phyloP scores from a whole-genome alignment of 2,329 filamentous ascomycete genomes.

The Hirsutella minnesotensis region DNA sequence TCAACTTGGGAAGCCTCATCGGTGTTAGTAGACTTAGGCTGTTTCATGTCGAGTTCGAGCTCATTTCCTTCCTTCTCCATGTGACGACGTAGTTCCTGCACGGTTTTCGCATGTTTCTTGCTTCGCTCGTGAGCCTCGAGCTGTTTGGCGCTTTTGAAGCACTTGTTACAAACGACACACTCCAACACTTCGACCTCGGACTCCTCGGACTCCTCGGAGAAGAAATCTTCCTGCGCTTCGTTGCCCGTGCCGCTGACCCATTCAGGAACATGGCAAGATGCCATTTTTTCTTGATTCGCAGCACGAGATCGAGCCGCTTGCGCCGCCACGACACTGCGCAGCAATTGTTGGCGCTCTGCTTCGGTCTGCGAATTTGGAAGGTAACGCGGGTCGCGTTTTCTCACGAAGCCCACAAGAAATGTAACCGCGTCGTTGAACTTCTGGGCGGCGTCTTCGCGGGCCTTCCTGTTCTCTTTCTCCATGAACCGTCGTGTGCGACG shows the following conservation, averaged over 20 bases:
- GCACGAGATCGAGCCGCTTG: conserved; percentile 77
- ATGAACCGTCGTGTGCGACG: conserved; percentile 70
- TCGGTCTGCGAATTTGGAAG: conserved; percentile 66
- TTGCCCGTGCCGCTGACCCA: conserved; percentile 58
- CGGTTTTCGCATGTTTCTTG: conserved; percentile 86
- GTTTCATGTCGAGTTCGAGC: conserved; percentile 31
- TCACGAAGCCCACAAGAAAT: conserved; percentile 75
- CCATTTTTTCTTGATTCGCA: conserved; percentile 64
- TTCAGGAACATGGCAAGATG: conserved; percentile 53
- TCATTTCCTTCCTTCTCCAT: conserved; percentile 72
- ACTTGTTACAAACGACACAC: conserved; percentile 68
- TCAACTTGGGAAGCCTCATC: not conserved
- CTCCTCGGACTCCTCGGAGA: conserved; percentile 47
- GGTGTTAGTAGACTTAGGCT: not conserved
- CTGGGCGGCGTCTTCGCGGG: conserved; percentile 68
- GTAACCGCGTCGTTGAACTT: conserved; percentile 91
- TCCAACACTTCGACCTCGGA: conserved; percentile 50
- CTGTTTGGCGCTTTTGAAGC: conserved; percentile 85
- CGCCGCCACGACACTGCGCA: conserved; percentile 68
- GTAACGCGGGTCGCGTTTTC: conserved; percentile 84
- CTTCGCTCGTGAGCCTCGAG: conserved; percentile 87
- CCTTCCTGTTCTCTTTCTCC: conserved; percentile 88
- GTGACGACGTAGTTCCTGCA: conserved; percentile 66
- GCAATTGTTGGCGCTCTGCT: conserved; percentile 63
- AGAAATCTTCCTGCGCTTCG: conserved; percentile 42